Evolutionary conservation across 441 rosid genomes (phyloP), one percentile per base, ranked within the genome.

Genomic region (Populus hybrid): DNA sequence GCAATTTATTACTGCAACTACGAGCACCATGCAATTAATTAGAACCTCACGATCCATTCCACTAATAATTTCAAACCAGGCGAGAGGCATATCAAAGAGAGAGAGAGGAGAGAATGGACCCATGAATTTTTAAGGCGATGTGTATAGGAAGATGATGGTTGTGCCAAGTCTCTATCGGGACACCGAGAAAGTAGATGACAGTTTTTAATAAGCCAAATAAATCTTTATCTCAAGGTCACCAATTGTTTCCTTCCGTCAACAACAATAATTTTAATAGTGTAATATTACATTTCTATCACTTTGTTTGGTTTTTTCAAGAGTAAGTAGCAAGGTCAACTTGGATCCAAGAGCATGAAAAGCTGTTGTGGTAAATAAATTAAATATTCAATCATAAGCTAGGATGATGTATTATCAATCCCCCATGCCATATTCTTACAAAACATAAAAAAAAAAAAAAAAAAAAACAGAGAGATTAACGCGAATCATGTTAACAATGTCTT

Each of bases 111-210:
- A 40, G 67, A 34, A 30, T 67, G 76, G 75, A 74, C 68, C 83
- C 81, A 40, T 76, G 78, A 65, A 78, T 36, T 69, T 63, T 67
- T 65, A 81, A 76, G 79, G 78, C 65, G 32, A 36, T 75, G 75
- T 73, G 78, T 40, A 77, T 35, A 20, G 69, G 77, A 72, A 70
- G 73, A 67, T 59, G 78, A 70, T 64, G 40, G 73, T 30, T 54
- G 72, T 40, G 86, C 80, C 70, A 72, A 68, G 87, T 81, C 89
- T 74, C 81, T 72, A 74, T 84, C 87, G 81, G 61, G 84, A 74
- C 83, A 79, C 80, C 78, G 54, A 75, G 69, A 75, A 77, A 76
- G 75, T 72, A 68, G 71, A 78, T 64, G 70, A 18, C 78, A 11
- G 64, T 42, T 81, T 83, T 75, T 73, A 81, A 73, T 71, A 70